Evolutionary conservation across 305 asterid species (phyloP).

Genomic region (Petunia hybrid): DNA sequence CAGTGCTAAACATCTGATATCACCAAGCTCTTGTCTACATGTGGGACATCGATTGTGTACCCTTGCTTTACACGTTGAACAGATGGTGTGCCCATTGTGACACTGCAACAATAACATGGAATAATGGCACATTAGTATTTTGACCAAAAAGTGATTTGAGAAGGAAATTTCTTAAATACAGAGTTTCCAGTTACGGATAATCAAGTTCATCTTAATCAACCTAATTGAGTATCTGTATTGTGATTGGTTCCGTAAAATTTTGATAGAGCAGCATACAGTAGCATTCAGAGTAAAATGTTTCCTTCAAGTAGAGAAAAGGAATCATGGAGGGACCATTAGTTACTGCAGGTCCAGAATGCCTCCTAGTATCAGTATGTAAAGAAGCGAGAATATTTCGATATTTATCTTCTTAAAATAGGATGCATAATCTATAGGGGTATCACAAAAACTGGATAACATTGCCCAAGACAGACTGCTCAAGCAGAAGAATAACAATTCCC

Average conservation of each 20-base stretch:
- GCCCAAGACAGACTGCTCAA: neutral
- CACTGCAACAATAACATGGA: slow-evolving; percentile 54
- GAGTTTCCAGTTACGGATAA: slow-evolving; percentile 2
- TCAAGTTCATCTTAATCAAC: neutral
- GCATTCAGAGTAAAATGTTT: neutral
- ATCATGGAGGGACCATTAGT: too few species aligned
- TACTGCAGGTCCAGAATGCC: neutral
- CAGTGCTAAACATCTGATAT: slow-evolving; percentile 80
- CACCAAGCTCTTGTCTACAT: slow-evolving; percentile 68
- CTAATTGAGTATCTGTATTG: neutral
- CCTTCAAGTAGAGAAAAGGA: too few species aligned
- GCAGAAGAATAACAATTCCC: neutral
- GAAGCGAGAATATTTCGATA: neutral
- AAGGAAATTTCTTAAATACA: neutral
- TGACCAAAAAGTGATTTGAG: neutral
- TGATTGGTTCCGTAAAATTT: neutral
- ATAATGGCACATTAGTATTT: neutral
- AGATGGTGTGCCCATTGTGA: slow-evolving; percentile 84
- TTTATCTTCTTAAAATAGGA: neutral
- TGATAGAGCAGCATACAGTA: neutral
- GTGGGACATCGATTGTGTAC: slow-evolving; percentile 68
- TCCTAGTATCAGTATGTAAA: neutral
- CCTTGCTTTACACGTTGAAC: slow-evolving; percentile 59
- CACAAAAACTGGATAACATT: neutral
- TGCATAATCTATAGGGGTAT: neutral